Evolutionary conservation across 2,329 filamentous ascomycete species (phyloP).

Genomic region (Diaporthe sp.): DNA sequence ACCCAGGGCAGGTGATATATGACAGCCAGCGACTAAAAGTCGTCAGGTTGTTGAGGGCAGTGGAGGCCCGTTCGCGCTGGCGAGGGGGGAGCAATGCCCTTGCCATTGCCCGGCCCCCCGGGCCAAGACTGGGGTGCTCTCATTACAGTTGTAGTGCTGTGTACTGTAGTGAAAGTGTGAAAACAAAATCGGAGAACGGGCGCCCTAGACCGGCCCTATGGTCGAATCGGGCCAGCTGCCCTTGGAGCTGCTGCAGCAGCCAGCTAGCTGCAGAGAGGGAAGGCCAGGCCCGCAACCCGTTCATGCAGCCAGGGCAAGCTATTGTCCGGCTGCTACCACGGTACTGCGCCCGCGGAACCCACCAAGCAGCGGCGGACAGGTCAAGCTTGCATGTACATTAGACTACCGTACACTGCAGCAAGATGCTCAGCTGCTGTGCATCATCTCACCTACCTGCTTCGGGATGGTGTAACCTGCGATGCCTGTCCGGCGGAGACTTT

Average conservation of each 20-base stretch:
- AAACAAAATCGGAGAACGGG: not conserved
- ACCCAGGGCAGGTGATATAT: not conserved
- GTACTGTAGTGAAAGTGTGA: not conserved
- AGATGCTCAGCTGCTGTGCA: not conserved
- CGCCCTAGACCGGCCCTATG: not conserved
- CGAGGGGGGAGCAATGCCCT: not conserved
- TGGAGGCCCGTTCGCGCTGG: constrained; percentile 1
- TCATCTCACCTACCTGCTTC: not conserved
- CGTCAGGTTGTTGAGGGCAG: not conserved
- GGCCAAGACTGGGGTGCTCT: constrained; percentile 5
- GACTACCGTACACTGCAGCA: not conserved
- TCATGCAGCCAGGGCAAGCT: constrained; percentile 8
- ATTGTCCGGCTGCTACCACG: constrained; percentile 24
- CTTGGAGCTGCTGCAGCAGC: not conserved
- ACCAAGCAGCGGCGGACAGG: not conserved
- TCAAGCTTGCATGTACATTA: not conserved
- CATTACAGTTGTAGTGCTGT: not conserved
- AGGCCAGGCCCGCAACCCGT: constrained; percentile 7
- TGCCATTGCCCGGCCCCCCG: not conserved
- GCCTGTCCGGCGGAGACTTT: not conserved
- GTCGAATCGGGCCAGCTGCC: constrained; percentile 2
- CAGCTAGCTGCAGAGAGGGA: not conserved
- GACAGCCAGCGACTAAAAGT: not conserved
- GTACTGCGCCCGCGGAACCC: not conserved
- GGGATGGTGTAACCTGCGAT: constrained; percentile 13